Evolutionary conservation across 768 basidiomycete genomes (phyloP), one percentile per base, ranked within the genome.

Genomic region (Leccinum longicurvipes): DNA sequence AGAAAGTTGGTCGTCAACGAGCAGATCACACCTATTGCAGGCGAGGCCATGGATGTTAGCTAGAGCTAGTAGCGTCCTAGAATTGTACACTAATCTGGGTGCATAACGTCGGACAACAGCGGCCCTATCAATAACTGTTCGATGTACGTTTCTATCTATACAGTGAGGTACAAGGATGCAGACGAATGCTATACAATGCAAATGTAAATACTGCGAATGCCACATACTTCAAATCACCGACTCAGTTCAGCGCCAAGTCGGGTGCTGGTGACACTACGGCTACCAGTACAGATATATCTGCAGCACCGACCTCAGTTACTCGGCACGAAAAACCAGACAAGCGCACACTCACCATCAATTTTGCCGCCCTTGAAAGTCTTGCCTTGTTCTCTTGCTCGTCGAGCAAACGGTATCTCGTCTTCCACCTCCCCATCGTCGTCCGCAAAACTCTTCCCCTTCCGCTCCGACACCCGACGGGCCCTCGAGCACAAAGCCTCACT

Each of bases 41-140:
- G 79, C 34, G 91, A 91, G 62, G 88, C 83, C 46, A 93, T 92
- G 91, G 91, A 93, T 75, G 87, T 82, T 31, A 83, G 86, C 72
- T 92, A 79, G 68, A 60, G 53, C 45, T 3, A 36, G 23, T 25
- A 17, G 2, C 44, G 42, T 51, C 29, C n/a, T 48, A n/a, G 23
- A 5, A 34, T 49, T 55, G 50, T 56, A 57, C 41, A 51, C 41
- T 45, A 56, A 54, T 55, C 48, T 50, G 58, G 15, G 48, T 50
- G 17, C 21, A 68, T 65, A 56, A 54, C 28, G 47, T 58, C 56
- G 17, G 14, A 45, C 12, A 42, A 28, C 4, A 17, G n/a, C 36
- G 9, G n/a, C 36, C 36, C 36, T 19, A 41, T 19, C 39, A 47
- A 60, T 59, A 57, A n/a, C 51, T 47, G 45, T 39, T 51, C 19